Conservation (phyloP, 2,329 filamentous ascomycete species). For the Colletotrichum shisoi region DNA sequence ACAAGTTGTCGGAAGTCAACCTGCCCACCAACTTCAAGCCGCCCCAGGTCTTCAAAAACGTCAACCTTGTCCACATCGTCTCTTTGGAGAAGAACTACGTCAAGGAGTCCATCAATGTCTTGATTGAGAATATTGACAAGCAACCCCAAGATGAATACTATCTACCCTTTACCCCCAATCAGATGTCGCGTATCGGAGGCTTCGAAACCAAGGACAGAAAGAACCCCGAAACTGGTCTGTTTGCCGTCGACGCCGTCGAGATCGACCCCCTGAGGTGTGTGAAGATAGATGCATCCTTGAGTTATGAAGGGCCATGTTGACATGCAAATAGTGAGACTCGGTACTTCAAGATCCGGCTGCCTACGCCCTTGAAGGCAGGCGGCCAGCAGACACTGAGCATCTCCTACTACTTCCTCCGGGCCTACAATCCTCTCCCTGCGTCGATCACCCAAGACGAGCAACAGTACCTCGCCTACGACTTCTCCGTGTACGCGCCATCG, state of each 20-base stretch:
- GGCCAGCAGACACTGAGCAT: slow-evolving; percentile 87
- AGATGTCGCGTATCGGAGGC: slow-evolving; percentile 80
- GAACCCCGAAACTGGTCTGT: slow-evolving; percentile 70
- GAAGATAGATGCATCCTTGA: slow-evolving; percentile 31
- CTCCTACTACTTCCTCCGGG: slow-evolving; percentile 79
- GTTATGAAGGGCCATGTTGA: neutral
- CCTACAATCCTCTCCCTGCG: slow-evolving; percentile 81
- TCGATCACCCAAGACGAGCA: slow-evolving; percentile 82
- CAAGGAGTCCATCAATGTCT: slow-evolving; percentile 90
- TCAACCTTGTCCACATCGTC: slow-evolving; percentile 86
- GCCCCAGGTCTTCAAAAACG: slow-evolving; percentile 91
- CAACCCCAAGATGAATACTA: slow-evolving; percentile 89
- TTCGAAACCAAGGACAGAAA: slow-evolving; percentile 95
- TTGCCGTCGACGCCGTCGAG: slow-evolving; percentile 74
- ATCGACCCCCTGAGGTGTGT: slow-evolving; percentile 66
- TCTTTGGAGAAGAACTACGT: slow-evolving; percentile 93
- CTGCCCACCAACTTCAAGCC: slow-evolving; percentile 77
- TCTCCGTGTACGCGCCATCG: slow-evolving; percentile 84
- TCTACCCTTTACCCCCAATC: slow-evolving; percentile 79
- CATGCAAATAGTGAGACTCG: slow-evolving; percentile 66
- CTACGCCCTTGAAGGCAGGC: slow-evolving; percentile 76
- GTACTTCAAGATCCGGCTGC: slow-evolving; percentile 85
- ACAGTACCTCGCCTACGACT: slow-evolving; percentile 86
- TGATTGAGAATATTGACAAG: slow-evolving; percentile 85
- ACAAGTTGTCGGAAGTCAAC: slow-evolving; percentile 62